Percentiles rank a stretch among this genome's conserved stretches.
Evolutionary conservation across 495 filamentous ascomycete species (phyloP).

Genomic region (Choiromyces venosus): DNA sequence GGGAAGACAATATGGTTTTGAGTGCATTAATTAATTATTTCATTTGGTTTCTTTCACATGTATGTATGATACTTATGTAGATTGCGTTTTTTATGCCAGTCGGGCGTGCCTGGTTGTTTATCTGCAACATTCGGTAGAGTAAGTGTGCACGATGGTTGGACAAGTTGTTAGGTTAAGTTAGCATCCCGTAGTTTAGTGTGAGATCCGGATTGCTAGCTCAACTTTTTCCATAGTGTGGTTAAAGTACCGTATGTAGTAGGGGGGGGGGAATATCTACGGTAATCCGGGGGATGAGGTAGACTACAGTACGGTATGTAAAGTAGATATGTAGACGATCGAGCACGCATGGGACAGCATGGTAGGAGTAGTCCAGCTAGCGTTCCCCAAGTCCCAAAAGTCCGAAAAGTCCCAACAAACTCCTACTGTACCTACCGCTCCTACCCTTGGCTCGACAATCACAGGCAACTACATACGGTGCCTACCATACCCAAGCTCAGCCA

Average conservation of each 20-base stretch:
- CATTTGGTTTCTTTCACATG: background rate
- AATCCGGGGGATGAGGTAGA: background rate
- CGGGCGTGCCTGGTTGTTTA: background rate
- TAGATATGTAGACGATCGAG: background rate
- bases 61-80: background rate
- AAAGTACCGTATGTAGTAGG: background rate
- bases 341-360: background rate
- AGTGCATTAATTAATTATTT: background rate
- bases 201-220: background rate
- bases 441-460: background rate
- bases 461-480: too few relatives aligned
- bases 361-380: too few relatives aligned
- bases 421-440: background rate
- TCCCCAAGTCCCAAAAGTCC: background rate
- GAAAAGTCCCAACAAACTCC: background rate
- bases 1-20: too few relatives aligned
- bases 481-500: too few relatives aligned
- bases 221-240: background rate
- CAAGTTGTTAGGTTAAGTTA: background rate
- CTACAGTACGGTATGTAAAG: too few relatives aligned
- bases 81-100: background rate
- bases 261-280: too few relatives aligned
- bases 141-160: too few relatives aligned
- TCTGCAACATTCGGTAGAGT: background rate
- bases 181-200: background rate